These are phyloP conservation scores for Pichia gijzeniarum DNA, from an alignment of 805 yeast genomes.

Conservation along the genomic window DNA sequence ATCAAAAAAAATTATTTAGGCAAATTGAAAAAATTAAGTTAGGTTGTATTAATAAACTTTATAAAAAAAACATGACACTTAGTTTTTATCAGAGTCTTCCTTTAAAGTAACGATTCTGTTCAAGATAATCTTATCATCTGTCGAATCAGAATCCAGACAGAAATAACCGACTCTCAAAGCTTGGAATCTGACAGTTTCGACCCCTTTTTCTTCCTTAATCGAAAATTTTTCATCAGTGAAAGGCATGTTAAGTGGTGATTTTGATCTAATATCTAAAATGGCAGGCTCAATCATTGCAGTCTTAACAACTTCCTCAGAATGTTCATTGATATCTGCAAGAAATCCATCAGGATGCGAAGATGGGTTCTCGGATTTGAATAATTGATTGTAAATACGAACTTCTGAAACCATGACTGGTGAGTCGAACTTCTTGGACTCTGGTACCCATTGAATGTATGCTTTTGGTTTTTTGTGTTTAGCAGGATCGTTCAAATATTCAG, in stretches of 20 bases:
- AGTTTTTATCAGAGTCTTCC: constrained; percentile 57
- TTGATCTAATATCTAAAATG: constrained; percentile 56
- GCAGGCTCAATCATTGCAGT: constrained; percentile 75
- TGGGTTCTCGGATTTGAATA: constrained; percentile 91
- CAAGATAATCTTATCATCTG: constrained; percentile 55
- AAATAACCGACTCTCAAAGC: constrained; percentile 96
- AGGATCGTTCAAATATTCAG: constrained; percentile 66
- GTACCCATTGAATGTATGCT: constrained; percentile 96
- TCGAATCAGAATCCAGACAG: constrained; percentile 77
- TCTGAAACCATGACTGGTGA: constrained; percentile 66
- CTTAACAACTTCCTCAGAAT: constrained; percentile 62
- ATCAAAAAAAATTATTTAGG: background rate
- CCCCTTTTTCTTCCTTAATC: constrained; percentile 62
- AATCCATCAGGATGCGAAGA: constrained; percentile 81
- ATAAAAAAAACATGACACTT: background rate
- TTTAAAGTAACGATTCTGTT: constrained; percentile 92
- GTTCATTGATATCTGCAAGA: constrained; percentile 73
- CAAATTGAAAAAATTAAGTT: too few species aligned
- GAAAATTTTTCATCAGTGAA: constrained; percentile 53
- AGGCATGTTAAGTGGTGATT: constrained; percentile 71
- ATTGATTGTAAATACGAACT: constrained; percentile 79
- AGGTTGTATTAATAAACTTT: too few species aligned
- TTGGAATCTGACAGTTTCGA: constrained; percentile 93
- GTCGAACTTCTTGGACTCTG: constrained; percentile 51
- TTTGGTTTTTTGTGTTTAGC: constrained; percentile 68